Conservation (phyloP, 1,284 basidiomycete genomes). For the Ganoderma meredithae region DNA sequence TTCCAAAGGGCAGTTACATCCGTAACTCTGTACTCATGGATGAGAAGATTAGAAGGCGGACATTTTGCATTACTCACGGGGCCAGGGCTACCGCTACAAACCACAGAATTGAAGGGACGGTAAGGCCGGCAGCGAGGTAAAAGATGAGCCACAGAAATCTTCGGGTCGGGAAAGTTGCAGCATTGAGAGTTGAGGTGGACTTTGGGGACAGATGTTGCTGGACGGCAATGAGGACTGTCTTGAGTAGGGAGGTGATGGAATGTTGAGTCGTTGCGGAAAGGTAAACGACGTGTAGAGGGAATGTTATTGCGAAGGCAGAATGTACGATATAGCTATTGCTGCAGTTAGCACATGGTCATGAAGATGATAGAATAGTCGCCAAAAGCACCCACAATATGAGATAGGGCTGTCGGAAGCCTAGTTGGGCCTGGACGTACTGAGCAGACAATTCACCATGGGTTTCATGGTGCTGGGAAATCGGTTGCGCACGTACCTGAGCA, state of each 20-base stretch:
- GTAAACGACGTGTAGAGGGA: conserved; percentile 76
- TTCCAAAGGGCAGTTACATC: conserved; percentile 89
- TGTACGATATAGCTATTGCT: conserved; percentile 74
- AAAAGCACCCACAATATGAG: conserved; percentile 71
- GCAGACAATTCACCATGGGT: conserved; percentile 8
- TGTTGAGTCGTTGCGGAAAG: conserved; percentile 56
- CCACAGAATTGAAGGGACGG: conserved; percentile 73
- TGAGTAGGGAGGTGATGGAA: conserved; percentile 53
- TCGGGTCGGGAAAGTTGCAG: conserved; percentile 49
- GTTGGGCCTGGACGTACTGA: conserved; percentile 77
- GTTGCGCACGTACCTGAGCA: conserved; percentile 60
- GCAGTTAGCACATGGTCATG: neutral
- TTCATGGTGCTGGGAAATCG: neutral
- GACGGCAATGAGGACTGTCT: conserved; percentile 59
- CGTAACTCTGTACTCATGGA: conserved; percentile 57
- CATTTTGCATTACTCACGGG: conserved; percentile 59
- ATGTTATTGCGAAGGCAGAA: conserved; percentile 70
- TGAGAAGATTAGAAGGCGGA: conserved; percentile 16
- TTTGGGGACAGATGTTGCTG: conserved; percentile 57
- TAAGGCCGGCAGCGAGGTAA: conserved; percentile 64
- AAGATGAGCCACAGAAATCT: conserved; percentile 54
- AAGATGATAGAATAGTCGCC: neutral
- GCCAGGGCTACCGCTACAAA: conserved; percentile 74
- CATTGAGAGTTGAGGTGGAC: conserved; percentile 31
- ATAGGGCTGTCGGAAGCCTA: conserved; percentile 78